phyloP scores from a whole-genome alignment of 2,329 filamentous ascomycete species.

The Xylariales sp. region DNA sequence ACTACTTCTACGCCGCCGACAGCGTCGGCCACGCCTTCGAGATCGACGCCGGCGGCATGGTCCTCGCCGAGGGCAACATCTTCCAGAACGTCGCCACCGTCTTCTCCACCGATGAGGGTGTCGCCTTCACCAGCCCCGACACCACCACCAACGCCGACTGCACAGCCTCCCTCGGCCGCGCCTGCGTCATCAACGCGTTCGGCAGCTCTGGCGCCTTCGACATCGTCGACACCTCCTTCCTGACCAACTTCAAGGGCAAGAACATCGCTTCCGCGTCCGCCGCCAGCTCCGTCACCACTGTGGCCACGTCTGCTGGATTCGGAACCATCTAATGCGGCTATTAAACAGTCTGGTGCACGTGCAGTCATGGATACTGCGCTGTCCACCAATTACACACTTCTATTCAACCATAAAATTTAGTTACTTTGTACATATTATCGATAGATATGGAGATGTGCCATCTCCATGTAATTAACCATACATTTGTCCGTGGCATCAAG shows the following conservation, averaged over 20 bases:
- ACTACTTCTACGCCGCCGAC: constrained; percentile 34
- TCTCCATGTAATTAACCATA: too few relatives aligned
- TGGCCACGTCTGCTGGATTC: constrained; percentile 6
- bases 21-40: constrained; percentile 41
- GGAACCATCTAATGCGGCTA: constrained; percentile 8
- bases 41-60: constrained; percentile 27
- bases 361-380: too few relatives aligned
- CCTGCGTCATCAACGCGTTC: constrained; percentile 8
- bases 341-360: too few relatives aligned
- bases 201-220: constrained; percentile 9
- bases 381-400: too few relatives aligned
- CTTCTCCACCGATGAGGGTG: constrained; percentile 5
- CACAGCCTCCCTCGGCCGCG: constrained; percentile 8
- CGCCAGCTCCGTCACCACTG: constrained; percentile 5
- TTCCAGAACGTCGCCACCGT: constrained; percentile 27
- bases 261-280: constrained; percentile 8
- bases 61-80: constrained; percentile 46
- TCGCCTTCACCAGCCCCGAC: constrained; percentile 8
- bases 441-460: too few relatives aligned
- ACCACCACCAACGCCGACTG: constrained; percentile 7
- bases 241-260: constrained; percentile 10
- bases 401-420: too few relatives aligned
- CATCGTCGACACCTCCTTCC: constrained; percentile 8
- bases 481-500: too few relatives aligned
- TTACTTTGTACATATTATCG: too few relatives aligned